Conservation (phyloP, 148 eudicot genomes). For the Rhododendron ferrugineum region DNA sequence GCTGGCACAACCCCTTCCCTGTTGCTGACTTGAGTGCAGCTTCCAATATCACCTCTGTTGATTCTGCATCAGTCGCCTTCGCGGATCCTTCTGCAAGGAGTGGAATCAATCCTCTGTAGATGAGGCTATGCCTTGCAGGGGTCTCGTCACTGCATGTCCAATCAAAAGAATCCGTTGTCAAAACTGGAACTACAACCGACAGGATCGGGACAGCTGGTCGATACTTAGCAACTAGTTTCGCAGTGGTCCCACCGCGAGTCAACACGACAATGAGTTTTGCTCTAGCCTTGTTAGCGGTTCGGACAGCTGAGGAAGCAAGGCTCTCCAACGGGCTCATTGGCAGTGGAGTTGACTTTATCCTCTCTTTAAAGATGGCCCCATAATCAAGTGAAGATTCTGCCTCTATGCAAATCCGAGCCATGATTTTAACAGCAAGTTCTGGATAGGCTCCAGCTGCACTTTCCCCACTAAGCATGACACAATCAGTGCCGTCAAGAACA, state of each 20-base stretch:
- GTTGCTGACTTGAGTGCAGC: constrained; percentile 69
- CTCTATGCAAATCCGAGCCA: constrained; percentile 79
- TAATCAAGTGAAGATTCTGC: constrained; percentile 81
- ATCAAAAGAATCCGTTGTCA: constrained; percentile 61
- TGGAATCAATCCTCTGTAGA: constrained; percentile 68
- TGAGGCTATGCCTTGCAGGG: constrained; percentile 70
- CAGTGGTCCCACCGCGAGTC: constrained; percentile 91
- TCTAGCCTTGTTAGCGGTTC: constrained; percentile 74
- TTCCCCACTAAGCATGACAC: constrained; percentile 83
- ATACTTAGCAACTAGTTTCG: constrained; percentile 72
- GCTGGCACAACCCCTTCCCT: constrained; percentile 47
- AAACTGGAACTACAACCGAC: constrained; percentile 68
- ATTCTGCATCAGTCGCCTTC: constrained; percentile 85
- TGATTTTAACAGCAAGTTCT: constrained; percentile 73
- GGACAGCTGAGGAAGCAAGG: constrained; percentile 81
- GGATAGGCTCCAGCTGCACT: constrained; percentile 91
- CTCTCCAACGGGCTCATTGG: constrained; percentile 91
- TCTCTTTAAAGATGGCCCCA: constrained; percentile 55
- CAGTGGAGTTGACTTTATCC: constrained; percentile 65
- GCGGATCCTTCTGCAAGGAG: constrained; percentile 84
- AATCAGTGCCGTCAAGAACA: constrained; percentile 78
- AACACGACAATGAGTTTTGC: constrained; percentile 80
- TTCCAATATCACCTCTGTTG: constrained; percentile 76
- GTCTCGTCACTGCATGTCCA: constrained; percentile 74
- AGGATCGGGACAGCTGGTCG: constrained; percentile 77